These are phyloP conservation scores for Saussurea involucrata DNA, from an alignment of 129 eudicot species.

Conservation along the genomic window DNA sequence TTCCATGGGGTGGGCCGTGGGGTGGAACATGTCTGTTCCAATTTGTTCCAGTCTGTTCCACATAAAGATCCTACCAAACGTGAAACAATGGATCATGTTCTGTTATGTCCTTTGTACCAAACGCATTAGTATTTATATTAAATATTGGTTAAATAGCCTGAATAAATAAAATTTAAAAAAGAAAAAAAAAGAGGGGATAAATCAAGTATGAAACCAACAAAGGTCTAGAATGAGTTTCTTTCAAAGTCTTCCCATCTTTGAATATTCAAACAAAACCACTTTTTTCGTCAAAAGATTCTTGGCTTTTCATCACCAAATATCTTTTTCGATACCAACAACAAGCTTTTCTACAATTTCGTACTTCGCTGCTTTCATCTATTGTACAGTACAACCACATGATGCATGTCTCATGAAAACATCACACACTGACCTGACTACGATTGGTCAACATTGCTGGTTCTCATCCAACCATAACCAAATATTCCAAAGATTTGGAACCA, in stretches of 20 bases:
- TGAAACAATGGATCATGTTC: no score
- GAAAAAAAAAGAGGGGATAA: not conserved
- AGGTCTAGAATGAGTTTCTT: conserved; percentile 22
- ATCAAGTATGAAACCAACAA: conserved; percentile 23
- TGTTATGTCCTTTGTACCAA: no score
- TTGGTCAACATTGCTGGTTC: conserved; percentile 22
- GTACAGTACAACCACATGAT: conserved; percentile 26
- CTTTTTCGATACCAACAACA: conserved; percentile 18
- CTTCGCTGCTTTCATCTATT: conserved; percentile 10
- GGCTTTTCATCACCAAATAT: not conserved
- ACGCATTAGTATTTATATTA: not conserved
- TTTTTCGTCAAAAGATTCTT: conserved; percentile 39
- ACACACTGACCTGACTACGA: not conserved
- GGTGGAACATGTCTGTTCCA: no score
- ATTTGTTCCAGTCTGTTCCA: no score
- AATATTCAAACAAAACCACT: conserved; percentile 27
- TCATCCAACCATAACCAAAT: conserved; percentile 16
- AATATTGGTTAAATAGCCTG: not conserved
- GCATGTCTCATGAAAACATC: not conserved
- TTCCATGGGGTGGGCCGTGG: no score
- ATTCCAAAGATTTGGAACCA: conserved; percentile 20
- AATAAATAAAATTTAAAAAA: not conserved
- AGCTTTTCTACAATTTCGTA: not conserved
- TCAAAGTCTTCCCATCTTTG: conserved; percentile 23
- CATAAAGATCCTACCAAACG: no score